Evolutionary conservation across 108 stramenopile species (phyloP).

Genomic region (Phaeodactylum tricornutum): DNA sequence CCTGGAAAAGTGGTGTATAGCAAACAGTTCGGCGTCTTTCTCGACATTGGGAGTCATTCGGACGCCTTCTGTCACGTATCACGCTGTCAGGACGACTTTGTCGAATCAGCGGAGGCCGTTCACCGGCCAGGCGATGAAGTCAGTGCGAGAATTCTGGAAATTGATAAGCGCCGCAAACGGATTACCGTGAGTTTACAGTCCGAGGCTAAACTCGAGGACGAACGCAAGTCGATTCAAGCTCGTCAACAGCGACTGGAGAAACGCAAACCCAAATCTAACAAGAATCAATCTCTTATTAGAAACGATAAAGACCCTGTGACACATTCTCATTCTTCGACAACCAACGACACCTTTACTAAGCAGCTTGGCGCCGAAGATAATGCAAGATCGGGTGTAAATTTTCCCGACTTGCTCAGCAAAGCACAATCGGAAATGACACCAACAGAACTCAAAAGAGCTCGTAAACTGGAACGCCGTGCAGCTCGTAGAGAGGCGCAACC

Average conservation of each 20-base stretch:
- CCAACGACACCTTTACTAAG: neutral
- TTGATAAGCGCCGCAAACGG: slow-evolving; percentile 64
- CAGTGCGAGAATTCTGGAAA: slow-evolving; percentile 47
- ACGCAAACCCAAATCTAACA: slow-evolving; percentile 6
- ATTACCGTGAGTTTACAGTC: slow-evolving; percentile 71
- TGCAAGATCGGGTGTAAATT: neutral
- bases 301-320: neutral
- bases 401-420: neutral
- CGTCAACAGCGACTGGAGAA: slow-evolving; percentile 18
- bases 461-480: slow-evolving; percentile 69
- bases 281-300: neutral
- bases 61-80: slow-evolving; percentile 85
- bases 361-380: neutral
- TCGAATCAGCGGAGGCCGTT: slow-evolving; percentile 37
- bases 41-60: slow-evolving; percentile 77
- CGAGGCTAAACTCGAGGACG: slow-evolving; percentile 39
- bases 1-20: slow-evolving; percentile 69
- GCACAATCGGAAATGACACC: slow-evolving; percentile 26
- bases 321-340: neutral
- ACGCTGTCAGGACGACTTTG: slow-evolving; percentile 61
- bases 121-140: slow-evolving; percentile 60
- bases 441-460: slow-evolving; percentile 63
- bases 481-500: slow-evolving; percentile 29
- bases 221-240: slow-evolving; percentile 27
- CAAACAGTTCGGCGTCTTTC: slow-evolving; percentile 79